These are phyloP conservation scores for Ophiostoma angusticollis DNA, from an alignment of 2,329 filamentous ascomycete species.

Conservation along the genomic window DNA sequence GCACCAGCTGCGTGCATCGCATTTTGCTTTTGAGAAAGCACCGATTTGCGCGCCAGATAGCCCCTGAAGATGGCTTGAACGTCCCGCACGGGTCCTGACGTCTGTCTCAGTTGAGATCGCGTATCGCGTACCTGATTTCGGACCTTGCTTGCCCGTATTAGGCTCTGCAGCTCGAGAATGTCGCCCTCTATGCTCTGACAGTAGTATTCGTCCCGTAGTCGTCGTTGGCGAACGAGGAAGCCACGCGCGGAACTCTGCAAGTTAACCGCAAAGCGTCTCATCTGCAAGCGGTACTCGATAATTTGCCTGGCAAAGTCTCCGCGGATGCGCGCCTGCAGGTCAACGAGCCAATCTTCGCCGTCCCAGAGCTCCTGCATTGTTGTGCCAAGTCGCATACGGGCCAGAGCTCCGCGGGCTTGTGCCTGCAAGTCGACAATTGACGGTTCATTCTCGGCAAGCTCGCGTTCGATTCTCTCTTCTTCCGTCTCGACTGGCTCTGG, in stretches of 20 bases:
- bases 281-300: conserved; percentile 65
- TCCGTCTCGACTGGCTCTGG: conserved; percentile 78
- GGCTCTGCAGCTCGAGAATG: conserved; percentile 68
- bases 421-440: conserved; percentile 70
- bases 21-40: conserved; percentile 43
- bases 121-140: conserved; percentile 44
- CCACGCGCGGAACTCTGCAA: conserved; percentile 73
- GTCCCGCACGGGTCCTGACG: conserved; percentile 49
- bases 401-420: conserved; percentile 68
- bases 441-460: conserved; percentile 63
- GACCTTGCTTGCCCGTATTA: conserved; percentile 57
- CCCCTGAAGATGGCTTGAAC: conserved; percentile 57
- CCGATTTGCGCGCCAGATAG: conserved; percentile 47
- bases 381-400: conserved; percentile 63
- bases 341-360: conserved; percentile 60
- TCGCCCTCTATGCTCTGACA: conserved; percentile 60
- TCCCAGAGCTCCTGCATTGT: conserved; percentile 89
- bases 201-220: conserved; percentile 49
- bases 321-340: conserved; percentile 75
- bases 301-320: conserved; percentile 82
- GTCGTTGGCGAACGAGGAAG: conserved; percentile 53
- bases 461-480: conserved; percentile 73
- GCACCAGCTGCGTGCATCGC: conserved; percentile 38
- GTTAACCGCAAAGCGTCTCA: conserved; percentile 66
- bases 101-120: conserved; percentile 46